Evolutionary conservation across 129 eudicot species (phyloP).

Genomic region (Oenanthe sinensis): DNA sequence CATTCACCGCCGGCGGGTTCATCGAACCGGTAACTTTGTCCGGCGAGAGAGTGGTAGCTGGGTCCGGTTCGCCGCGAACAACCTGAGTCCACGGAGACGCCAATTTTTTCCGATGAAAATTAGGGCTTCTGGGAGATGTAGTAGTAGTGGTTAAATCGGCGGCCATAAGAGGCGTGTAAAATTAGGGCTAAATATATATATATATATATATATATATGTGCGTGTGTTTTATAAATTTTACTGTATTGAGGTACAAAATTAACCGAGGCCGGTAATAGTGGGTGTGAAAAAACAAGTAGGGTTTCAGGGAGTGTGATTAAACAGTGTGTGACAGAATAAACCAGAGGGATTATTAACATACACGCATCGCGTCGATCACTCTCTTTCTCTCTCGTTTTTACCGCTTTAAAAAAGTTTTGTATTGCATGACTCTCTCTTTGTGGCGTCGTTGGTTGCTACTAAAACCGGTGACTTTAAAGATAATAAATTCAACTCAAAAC

Average conservation of each 20-base stretch:
- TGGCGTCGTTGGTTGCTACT: neutral
- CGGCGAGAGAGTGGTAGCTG: neutral
- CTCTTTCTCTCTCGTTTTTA: neutral
- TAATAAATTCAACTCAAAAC: too few species aligned
- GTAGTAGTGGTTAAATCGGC: neutral
- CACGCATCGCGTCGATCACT: neutral
- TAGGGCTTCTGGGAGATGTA: neutral
- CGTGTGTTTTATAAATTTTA: neutral
- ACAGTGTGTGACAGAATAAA: neutral
- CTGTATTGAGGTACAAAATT: neutral
- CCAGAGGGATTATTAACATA: neutral
- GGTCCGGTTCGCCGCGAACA: slow-evolving; percentile 15
- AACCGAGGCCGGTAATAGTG: neutral
- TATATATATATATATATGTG: neutral
- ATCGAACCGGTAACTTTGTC: neutral
- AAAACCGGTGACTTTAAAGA: neutral
- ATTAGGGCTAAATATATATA: neutral
- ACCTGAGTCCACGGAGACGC: slow-evolving; percentile 19
- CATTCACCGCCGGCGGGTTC: slow-evolving; percentile 7
- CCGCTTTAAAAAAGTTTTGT: neutral
- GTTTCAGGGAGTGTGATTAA: neutral
- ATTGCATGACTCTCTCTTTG: neutral
- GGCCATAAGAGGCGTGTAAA: neutral
- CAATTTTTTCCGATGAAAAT: neutral
- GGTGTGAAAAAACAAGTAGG: neutral